Evolutionary conservation across 495 filamentous ascomycete genomes (phyloP).

Genomic region (Podospora bellae-mahoneyi): DNA sequence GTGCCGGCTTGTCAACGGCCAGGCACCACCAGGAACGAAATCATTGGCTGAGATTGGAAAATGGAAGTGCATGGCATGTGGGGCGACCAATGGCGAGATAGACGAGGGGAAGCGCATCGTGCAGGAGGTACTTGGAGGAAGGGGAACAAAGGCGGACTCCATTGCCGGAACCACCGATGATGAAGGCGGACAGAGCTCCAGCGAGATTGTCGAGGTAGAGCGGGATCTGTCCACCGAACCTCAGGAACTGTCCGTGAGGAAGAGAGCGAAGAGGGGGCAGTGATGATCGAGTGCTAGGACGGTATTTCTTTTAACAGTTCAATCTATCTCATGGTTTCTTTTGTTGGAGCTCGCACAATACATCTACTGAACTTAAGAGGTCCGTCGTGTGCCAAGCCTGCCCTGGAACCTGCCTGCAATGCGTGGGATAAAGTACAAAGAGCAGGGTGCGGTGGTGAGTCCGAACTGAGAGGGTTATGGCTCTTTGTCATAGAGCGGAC

Average conservation of each 20-base stretch:
- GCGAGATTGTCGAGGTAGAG: conserved; percentile 40
- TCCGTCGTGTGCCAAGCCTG: background rate
- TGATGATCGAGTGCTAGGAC: background rate
- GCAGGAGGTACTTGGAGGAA: conserved; percentile 43
- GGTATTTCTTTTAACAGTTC: background rate
- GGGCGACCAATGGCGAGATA: conserved; percentile 74
- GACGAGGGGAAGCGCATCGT: conserved; percentile 63
- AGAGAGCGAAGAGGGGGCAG: conserved; percentile 15
- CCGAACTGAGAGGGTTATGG: background rate
- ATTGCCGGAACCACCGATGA: conserved; percentile 27
- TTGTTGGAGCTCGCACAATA: background rate
- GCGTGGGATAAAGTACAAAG: background rate
- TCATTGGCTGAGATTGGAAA: conserved; percentile 73
- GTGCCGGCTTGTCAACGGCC: conserved; percentile 91
- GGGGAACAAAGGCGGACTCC: background rate
- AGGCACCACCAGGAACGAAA: conserved; percentile 84
- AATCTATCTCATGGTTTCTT: conserved; percentile 3
- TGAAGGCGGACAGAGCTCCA: conserved; percentile 33
- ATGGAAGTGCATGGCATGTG: conserved; percentile 87
- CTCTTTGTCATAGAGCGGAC: background rate
- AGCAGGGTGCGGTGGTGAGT: background rate
- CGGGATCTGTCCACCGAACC: conserved; percentile 29
- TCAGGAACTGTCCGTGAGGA: conserved; percentile 2
- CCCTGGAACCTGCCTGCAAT: background rate
- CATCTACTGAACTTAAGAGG: background rate